Evolutionary conservation across 106 monocot genomes (phyloP), one percentile per base, ranked within the genome.

Genomic region (Phalaenopsis aphrodite): DNA sequence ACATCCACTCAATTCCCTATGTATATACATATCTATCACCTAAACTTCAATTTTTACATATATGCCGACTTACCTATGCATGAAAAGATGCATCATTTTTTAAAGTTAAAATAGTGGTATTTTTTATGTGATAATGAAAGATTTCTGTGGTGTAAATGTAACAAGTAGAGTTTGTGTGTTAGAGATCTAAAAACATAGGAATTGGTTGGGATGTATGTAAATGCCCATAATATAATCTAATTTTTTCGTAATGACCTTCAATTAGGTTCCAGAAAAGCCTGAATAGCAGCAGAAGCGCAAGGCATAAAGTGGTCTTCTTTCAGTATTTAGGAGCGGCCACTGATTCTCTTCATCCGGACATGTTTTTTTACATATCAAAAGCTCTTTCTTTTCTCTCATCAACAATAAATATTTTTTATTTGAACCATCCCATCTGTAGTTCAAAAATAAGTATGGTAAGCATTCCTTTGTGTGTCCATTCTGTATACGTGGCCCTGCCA

Each of bases 261-360:
- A 79, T 65, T 86, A 94, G 94, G 89, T 91, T 5, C 79, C 79
- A 47, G 83, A 78, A 42, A 89, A 86, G 6, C 12, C 79, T 14
- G 87, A 87, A 41, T 83, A 85, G 45, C 85, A 80, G 0, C 84
- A 56, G 66, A 87, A 78, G 84, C 86, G 81, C 42, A 93, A 83
- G 42, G 77, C 85, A 56, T 83, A 86, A 8, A 79, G 86, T 57
- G 84, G 91, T 8, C 88, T 94, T 69, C 56, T 93, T 36, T 87
- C 93, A 10, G 86, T 76, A 77, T 49, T 77, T 23, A 3, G 19
- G 21, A 61, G 61, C n/a, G 21, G 18, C n/a, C 61, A 5, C 61
- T 61, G 61, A 61, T 61, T 61, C 61, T 61, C 61, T 61, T 21
- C 14, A 12, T 52, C 12, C 52, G 12, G 3, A 3, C 10, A 12